Evolutionary conservation across 2,329 filamentous ascomycete genomes (phyloP), one percentile per base, ranked within the genome.

Genomic region (Colletotrichum liriopes): DNA sequence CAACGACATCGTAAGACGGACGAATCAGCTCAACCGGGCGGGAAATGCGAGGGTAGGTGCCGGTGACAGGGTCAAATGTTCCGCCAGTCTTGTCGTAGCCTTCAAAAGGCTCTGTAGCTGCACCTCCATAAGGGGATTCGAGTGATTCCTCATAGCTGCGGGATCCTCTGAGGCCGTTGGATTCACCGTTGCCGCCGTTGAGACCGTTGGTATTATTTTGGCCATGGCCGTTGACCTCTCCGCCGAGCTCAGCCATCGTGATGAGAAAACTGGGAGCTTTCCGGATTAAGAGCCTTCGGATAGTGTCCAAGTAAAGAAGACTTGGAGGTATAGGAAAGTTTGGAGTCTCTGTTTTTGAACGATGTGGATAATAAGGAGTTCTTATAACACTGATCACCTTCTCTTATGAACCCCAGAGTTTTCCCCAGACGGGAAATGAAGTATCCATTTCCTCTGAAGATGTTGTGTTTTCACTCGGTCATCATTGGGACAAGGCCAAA

Each of bases 1-100:
- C 82, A 8, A 87, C 81, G 7, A 83, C 81, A 77, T 87, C 85
- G 68, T 88, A 87, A 6, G 77, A 76, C 26, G 81, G 76, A 37
- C 80, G 76, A 52, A 86, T 78, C 32, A 81, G 73, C 54, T 82
- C 79, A 12, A 84, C 80, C 0, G 81, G 80, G 37, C 77, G 79
- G 35, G 81, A 82, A 47, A 83, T 80, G 32, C 81, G 75, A 11
- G 81, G 82, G 66, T 80, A 82, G 16, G 65, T 18, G 32, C 66
- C 70, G 29, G 70, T 69, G 18, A 61, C 60, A 3, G 65, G 70
- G 32, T 70, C 70, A 7, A 47, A 70, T 20, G 45, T 72, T 2
- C 45, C 66, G 32, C 14, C n/a, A 8, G 14, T n/a, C 18, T 65
- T 35, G 20, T 43, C n/a, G 23, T 64, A 60, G 1, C 47, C 65